Evolutionary conservation across 495 filamentous ascomycete genomes (phyloP), one percentile per base, ranked within the genome.

Genomic region (Neurospora sp.): DNA sequence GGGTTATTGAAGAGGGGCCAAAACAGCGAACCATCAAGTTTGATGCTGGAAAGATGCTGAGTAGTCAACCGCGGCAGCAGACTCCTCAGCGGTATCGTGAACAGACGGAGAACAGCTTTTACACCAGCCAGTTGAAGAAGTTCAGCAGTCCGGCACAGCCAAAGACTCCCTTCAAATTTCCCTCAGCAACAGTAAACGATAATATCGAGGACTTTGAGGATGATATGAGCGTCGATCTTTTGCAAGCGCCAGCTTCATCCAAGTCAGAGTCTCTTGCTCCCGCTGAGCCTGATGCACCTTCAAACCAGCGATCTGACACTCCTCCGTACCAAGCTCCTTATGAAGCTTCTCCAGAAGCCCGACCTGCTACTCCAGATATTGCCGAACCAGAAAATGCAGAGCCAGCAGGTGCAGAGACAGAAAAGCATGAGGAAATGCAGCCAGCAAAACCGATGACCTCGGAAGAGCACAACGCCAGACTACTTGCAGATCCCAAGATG

Each of bases 381-480:
- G 53, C 3, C 14, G 27, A 37, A 0, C 53, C 27, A 18, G 6
- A 5, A 35, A 66, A 9, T 0, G 1, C 6, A 37, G 20, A 20
- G 37, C 39, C 71, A 10, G 75, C 14, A 18, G 6, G 35, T 3
- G 53, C 6, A 14, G 53, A 37, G 3, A 14, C 27, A 18, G 27
- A 18, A 35, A 37, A 37, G 5, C 35, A 37, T 0, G 35, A 35
- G 7, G 53, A 35, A 66, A 16, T 66, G 0, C 22, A 20, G 20
- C 27, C 71, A 10, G 73, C 18, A 10, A 85, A 82, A 74, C 61
- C 73, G 0, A 84, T 94, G 83, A 96, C 93, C 0, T 92, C 95
- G 0, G 96, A 98, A 81, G 92, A 97, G 78, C 94, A 97, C 80
- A 99, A 97, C 80, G 90, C 91, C 39, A 81, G 90, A 37, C 85